Conservation (phyloP, 805 yeast species). For the Candida qinlingensis region DNA sequence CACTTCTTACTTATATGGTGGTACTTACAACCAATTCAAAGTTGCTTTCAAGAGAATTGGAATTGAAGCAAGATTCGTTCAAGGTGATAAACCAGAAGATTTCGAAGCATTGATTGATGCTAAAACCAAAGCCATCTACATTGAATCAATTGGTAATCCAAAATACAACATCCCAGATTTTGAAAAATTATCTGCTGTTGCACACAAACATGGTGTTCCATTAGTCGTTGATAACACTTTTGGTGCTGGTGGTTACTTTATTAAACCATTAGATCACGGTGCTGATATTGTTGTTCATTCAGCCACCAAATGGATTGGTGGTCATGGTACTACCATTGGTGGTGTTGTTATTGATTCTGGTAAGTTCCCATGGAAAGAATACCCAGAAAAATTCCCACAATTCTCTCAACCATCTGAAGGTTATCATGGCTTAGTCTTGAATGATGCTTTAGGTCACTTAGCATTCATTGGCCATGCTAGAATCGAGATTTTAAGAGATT, state of each 20-base stretch:
- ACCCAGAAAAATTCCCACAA: conserved; percentile 88
- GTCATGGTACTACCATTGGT: conserved; percentile 92
- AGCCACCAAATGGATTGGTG: conserved; percentile 97
- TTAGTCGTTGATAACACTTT: conserved; percentile 94
- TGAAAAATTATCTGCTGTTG: conserved; percentile 64
- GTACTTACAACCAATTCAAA: conserved; percentile 93
- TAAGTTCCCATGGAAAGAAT: conserved; percentile 83
- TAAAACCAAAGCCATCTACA: conserved; percentile 82
- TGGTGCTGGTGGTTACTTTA: conserved; percentile 91
- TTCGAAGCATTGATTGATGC: conserved; percentile 72
- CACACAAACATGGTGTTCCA: conserved; percentile 84
- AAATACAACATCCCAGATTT: conserved; percentile 90
- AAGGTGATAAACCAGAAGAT: conserved; percentile 70
- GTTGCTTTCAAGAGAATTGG: conserved; percentile 88
- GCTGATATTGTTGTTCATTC: conserved; percentile 92
- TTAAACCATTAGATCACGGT: conserved; percentile 81
- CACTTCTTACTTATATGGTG: conserved; percentile 87
- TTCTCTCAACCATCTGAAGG: conserved; percentile 88
- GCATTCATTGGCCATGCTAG: conserved; percentile 80
- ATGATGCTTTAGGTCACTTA: conserved; percentile 73
- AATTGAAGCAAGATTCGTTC: conserved; percentile 77
- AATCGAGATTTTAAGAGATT: conserved; percentile 82
- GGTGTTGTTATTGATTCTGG: conserved; percentile 91
- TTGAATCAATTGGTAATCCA: conserved; percentile 92
- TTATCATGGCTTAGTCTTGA: conserved; percentile 82